Evolutionary conservation across 1,284 basidiomycete genomes (phyloP), one percentile per base, ranked within the genome.

Genomic region (Acaromyces ingoldii): DNA sequence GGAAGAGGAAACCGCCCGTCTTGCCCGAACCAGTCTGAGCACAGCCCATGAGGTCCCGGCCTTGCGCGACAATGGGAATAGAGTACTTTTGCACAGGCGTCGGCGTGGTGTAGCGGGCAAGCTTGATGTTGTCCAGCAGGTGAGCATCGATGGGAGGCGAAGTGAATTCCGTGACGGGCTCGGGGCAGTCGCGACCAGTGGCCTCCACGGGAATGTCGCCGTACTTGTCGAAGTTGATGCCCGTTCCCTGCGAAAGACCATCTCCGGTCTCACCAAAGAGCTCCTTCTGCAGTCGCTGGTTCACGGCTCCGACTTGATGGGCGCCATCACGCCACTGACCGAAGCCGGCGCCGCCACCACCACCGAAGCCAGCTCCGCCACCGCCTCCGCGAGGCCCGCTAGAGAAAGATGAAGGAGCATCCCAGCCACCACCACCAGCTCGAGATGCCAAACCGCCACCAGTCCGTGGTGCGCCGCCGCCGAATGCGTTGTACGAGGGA

Each of bases 21-120:
- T 98, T 98, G 64, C 93, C 93, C 76, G 95, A 98, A 81, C 93
- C 93, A 69, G 95, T 99, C 87, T 92, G 93, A 73, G 93, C 93
- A 80, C 93, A 97, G 65, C 93, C 93, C 93, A 98, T 98, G 77
- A 98, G 82, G 80, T 98, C 93, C 77, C 92, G 81, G 49, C 79
- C 85, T 64, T 81, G 84, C 60, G 89, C 89, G 67, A 99, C 91
- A 74, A 98, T 98, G 76, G 93, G 95, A 74, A 99, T 89, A 67
- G 95, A 98, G 79, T 97, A 96, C 82, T 98, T 98, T 83, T 99
- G 95, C 62, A 98, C 95, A 24, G 93, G 93, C 48, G 93, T 99
- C 19, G 93, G 93, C 49, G 85, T 90, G 60, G 85, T 85, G 82
- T 98, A 98, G 78, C 84, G 89, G 74, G 95, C 88, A 76, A 84